Conservation (phyloP, 257 asterid species). For the Leonotis leonurus region DNA sequence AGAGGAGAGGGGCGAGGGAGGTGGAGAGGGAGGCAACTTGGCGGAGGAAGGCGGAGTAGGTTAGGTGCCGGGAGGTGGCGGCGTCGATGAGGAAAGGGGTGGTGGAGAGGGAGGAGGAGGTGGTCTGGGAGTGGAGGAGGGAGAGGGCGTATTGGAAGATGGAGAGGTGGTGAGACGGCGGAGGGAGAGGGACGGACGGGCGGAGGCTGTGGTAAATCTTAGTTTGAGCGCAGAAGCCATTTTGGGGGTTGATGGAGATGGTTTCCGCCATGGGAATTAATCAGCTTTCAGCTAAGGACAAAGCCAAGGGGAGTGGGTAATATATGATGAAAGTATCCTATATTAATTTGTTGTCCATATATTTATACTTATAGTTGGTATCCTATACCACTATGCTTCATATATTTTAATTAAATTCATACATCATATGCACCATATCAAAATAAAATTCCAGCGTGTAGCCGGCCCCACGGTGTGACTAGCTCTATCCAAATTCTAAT, state of each 20-base stretch:
- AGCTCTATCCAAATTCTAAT: too few species aligned
- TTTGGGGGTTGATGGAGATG: constrained; percentile 29
- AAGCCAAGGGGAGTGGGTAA: neutral
- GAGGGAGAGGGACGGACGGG: constrained; percentile 52
- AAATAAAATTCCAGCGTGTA: too few species aligned
- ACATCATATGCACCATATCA: too few species aligned
- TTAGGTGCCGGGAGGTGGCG: constrained; percentile 35
- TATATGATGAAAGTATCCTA: neutral
- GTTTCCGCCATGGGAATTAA: constrained; percentile 34
- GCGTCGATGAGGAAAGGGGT: constrained; percentile 68
- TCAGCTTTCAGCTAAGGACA: neutral
- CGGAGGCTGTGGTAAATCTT: constrained; percentile 55
- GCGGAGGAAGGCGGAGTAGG: constrained; percentile 47
- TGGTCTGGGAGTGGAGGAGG: constrained; percentile 42
- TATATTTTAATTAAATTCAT: too few species aligned
- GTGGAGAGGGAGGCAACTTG: constrained; percentile 49
- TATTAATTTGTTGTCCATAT: too few species aligned
- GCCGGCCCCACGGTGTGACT: too few species aligned
- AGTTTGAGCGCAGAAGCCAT: constrained; percentile 46
- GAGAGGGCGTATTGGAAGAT: constrained; percentile 38
- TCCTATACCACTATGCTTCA: too few species aligned
- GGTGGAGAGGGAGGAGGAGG: constrained; percentile 39
- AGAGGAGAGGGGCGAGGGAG: constrained; percentile 38
- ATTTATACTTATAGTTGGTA: too few species aligned
- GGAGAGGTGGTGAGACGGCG: constrained; percentile 49